phyloP scores from a whole-genome alignment of 2,329 filamentous ascomycete species.

The Hymenoscyphus fraxineus region DNA sequence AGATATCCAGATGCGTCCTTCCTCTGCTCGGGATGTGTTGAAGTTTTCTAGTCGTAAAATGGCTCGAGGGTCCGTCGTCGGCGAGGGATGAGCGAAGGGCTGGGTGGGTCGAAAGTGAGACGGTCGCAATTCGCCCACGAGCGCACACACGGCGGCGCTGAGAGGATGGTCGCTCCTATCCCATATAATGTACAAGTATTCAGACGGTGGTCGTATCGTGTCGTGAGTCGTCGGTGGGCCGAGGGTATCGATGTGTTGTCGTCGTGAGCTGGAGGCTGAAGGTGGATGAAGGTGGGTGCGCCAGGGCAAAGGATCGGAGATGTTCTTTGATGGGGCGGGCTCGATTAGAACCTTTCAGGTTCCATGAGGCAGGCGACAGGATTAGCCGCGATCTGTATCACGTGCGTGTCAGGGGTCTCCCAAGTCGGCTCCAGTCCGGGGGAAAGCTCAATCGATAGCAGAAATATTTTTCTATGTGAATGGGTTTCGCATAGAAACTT shows the following conservation, averaged over 20 bases:
- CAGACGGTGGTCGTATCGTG: slow-evolving; percentile 11
- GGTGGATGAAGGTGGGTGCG: slow-evolving; percentile 1
- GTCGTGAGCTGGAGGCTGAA: slow-evolving; percentile 4
- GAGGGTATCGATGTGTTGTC: slow-evolving; percentile 18
- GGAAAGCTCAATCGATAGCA: neutral
- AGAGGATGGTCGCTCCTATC: slow-evolving; percentile 13
- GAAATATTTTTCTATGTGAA: slow-evolving; percentile 9
- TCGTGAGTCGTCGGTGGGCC: neutral
- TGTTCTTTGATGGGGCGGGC: slow-evolving; percentile 11
- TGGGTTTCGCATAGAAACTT: neutral
- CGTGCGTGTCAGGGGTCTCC: neutral
- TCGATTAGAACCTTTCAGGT: neutral
- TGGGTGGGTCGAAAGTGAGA: slow-evolving; percentile 12
- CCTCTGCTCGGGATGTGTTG: neutral
- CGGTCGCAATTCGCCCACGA: slow-evolving; percentile 21
- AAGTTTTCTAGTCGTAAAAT: neutral
- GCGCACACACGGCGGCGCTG: slow-evolving; percentile 23
- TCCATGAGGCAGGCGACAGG: no score
- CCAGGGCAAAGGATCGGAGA: slow-evolving; percentile 13
- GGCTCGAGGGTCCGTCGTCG: neutral
- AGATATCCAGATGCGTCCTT: neutral
- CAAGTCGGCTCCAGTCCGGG: neutral
- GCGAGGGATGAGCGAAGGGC: slow-evolving; percentile 16
- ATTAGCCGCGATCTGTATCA: neutral
- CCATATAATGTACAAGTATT: slow-evolving; percentile 20